A percentile compares a stretch with the other conserved stretches of the same genome.
Evolutionary conservation across 1,139 yeast genomes (phyloP).

Genomic region (Zhuliangozyma parablackwelliae): DNA sequence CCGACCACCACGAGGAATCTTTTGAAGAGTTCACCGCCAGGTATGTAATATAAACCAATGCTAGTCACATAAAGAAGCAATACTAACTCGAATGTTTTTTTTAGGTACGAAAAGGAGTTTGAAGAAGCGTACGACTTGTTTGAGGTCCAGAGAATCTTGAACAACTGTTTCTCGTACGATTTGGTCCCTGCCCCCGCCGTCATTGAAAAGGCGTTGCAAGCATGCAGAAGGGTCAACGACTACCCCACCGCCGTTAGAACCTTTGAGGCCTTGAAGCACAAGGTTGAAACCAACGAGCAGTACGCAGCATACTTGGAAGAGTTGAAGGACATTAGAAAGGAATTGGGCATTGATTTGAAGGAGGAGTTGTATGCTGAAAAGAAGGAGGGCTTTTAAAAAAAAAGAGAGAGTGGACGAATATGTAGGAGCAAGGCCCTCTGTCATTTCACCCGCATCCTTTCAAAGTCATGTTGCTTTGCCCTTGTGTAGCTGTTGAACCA

Average conservation of each 20-base stretch:
- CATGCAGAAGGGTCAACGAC: conserved; percentile 98
- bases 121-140: conserved; percentile 97
- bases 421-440: no score
- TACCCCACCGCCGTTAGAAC: conserved; percentile 98
- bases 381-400: neutral
- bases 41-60: conserved; percentile 24
- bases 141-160: conserved; percentile 85
- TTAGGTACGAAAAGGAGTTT: conserved; percentile 88
- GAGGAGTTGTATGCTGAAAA: conserved; percentile 67
- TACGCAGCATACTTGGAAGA: conserved; percentile 95
- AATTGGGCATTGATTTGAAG: conserved; percentile 89
- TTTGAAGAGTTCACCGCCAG: conserved; percentile 91
- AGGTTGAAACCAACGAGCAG: conserved; percentile 91
- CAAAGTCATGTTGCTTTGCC: no score
- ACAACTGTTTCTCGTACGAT: conserved; percentile 97
- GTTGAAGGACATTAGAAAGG: conserved; percentile 85
- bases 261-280: conserved; percentile 89
- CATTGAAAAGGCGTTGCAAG: conserved; percentile 91
- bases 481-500: no score
- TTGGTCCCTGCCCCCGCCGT: conserved; percentile 97
- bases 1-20: conserved; percentile 82
- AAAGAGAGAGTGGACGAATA: neutral
- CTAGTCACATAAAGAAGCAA: neutral
- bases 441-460: no score
- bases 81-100: neutral